These are phyloP conservation scores for Tetrapyrgos nigripes DNA, from an alignment of 1,284 basidiomycete species.

Conservation along the genomic window DNA sequence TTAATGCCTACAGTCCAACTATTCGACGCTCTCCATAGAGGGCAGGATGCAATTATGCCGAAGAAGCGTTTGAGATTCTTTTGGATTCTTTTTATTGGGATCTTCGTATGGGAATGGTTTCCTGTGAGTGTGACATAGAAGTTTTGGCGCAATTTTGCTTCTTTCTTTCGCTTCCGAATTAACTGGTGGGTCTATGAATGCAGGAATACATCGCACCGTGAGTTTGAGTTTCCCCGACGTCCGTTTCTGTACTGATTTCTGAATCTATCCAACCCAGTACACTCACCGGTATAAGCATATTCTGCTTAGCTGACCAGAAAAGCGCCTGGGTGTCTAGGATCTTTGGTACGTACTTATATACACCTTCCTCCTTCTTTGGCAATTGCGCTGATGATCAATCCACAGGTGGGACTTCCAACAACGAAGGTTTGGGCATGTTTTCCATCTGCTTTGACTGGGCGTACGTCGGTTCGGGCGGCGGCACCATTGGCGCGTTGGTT, in stretches of 20 bases:
- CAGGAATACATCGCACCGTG: slow-evolving; percentile 24
- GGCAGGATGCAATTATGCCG: slow-evolving; percentile 51
- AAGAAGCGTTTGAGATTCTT: too few relatives aligned
- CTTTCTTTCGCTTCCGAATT: too few relatives aligned
- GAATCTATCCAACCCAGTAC: slow-evolving; percentile 32
- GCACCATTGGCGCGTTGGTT: slow-evolving; percentile 25
- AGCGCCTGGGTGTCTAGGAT: slow-evolving; percentile 64
- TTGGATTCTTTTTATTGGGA: too few relatives aligned
- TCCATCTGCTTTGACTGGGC: slow-evolving; percentile 41
- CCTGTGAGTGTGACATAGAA: too few relatives aligned
- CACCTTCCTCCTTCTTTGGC: neutral
- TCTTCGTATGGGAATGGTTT: too few relatives aligned
- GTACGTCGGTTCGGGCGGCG: slow-evolving; percentile 38
- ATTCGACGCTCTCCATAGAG: slow-evolving; percentile 51
- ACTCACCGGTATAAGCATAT: slow-evolving; percentile 61
- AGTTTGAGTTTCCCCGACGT: neutral
- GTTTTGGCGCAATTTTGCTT: too few relatives aligned
- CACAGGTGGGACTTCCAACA: slow-evolving; percentile 25
- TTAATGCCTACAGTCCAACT: slow-evolving; percentile 55
- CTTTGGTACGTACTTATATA: slow-evolving; percentile 39
- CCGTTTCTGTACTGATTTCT: neutral
- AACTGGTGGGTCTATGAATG: too few relatives aligned
- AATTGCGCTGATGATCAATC: neutral
- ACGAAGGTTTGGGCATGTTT: slow-evolving; percentile 8
- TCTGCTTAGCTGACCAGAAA: slow-evolving; percentile 60